A percentile compares a stretch with the other conserved stretches of the same genome.
Conservation (phyloP, 129 eudicot species). For the Escallonia herrerae region DNA sequence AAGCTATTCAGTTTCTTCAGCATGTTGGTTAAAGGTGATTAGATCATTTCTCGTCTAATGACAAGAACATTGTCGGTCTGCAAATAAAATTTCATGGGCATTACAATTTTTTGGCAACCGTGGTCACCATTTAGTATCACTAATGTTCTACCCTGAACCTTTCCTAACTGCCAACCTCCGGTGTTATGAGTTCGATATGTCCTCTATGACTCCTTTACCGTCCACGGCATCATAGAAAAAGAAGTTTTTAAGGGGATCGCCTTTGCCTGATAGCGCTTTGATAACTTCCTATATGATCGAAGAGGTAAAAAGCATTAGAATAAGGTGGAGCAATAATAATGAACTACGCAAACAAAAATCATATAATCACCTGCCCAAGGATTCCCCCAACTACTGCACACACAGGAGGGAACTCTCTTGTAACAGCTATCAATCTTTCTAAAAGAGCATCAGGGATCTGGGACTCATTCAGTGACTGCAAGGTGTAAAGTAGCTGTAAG, state of each 20-base stretch:
- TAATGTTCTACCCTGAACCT: not conserved
- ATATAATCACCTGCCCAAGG: conserved; percentile 74
- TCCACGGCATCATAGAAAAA: conserved; percentile 83
- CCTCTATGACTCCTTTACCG: conserved; percentile 90
- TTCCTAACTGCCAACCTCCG: conserved; percentile 8
- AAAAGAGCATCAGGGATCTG: conserved; percentile 78
- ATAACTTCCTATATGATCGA: conserved; percentile 65
- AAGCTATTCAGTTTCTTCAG: too few relatives aligned
- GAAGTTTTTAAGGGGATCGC: conserved; percentile 84
- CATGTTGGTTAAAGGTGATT: too few relatives aligned
- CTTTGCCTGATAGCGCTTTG: conserved; percentile 96
- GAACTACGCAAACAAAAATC: not conserved
- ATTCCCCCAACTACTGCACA: conserved; percentile 95
- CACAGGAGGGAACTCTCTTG: conserved; percentile 82
- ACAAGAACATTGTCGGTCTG: too few relatives aligned
- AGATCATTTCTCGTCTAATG: too few relatives aligned
- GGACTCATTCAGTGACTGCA: conserved; percentile 75
- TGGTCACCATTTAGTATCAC: too few relatives aligned
- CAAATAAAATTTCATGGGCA: too few relatives aligned
- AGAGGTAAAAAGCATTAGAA: not conserved
- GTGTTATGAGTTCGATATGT: conserved; percentile 36
- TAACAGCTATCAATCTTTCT: conserved; percentile 64
- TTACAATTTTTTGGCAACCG: too few relatives aligned
- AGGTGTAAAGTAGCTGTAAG: not conserved
- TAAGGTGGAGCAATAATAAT: not conserved